Percentiles rank a stretch among this genome's conserved stretches.
Conservation (phyloP, 2,329 filamentous ascomycete species). For the Tolypocladium amazonense region DNA sequence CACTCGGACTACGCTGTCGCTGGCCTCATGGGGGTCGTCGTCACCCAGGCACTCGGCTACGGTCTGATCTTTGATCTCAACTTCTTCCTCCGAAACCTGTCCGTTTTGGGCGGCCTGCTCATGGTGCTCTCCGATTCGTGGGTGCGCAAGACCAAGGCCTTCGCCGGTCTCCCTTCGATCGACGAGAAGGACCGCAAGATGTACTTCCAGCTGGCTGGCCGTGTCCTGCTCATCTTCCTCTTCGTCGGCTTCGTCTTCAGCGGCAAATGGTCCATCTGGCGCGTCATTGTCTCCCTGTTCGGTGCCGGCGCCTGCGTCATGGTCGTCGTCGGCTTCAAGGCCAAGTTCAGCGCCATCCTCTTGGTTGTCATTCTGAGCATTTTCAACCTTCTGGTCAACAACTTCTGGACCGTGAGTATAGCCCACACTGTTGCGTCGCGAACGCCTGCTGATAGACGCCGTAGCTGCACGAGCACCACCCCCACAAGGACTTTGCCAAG, state of each 20-base stretch:
- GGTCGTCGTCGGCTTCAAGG: conserved; percentile 99
- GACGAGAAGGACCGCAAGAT: conserved; percentile 99
- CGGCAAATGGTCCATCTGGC: conserved; percentile 83
- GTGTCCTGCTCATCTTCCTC: conserved; percentile 92
- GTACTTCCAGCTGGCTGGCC: conserved; percentile 98
- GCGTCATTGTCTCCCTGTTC: conserved; percentile 72
- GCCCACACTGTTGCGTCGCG: neutral
- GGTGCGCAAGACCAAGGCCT: conserved; percentile 95
- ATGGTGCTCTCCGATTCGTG: conserved; percentile 98
- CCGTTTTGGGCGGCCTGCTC: conserved; percentile 89
- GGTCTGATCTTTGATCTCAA: conserved; percentile 98
- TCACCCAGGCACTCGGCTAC: conserved; percentile 91
- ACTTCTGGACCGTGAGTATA: conserved; percentile 91
- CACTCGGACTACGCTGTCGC: conserved; percentile 87
- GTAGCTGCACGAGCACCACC: conserved; percentile 92
- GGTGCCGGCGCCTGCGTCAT: conserved; percentile 91
- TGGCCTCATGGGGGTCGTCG: conserved; percentile 81
- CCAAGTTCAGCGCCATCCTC: conserved; percentile 95
- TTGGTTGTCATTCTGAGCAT: conserved; percentile 90
- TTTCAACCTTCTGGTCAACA: conserved; percentile 97
- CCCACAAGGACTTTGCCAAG: conserved; percentile 99
- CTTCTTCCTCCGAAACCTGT: conserved; percentile 98
- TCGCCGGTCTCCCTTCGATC: conserved; percentile 83
- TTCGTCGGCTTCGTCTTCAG: conserved; percentile 96
- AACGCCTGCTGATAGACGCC: conserved; percentile 2